Evolutionary conservation across 768 basidiomycete species (phyloP), one percentile per base, ranked within the genome.

Genomic region (Macrolepiota dolichaula): DNA sequence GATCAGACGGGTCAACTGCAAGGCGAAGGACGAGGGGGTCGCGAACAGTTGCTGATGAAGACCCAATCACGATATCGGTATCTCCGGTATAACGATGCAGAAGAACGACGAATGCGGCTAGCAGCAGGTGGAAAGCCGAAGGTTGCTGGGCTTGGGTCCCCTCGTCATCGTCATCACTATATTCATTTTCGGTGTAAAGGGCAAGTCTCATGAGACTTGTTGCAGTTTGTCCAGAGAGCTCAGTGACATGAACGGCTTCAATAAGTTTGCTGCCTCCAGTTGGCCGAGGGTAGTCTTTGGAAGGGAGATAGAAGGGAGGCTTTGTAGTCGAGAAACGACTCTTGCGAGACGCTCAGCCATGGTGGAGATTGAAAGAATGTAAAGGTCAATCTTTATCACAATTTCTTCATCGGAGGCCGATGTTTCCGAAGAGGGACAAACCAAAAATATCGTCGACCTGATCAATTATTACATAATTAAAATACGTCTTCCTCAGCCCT

Each of bases 21-120:
- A 98, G 74, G 22, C 94, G 85, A 29, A 99, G 82, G 40, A 99
- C 81, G 40, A 99, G 80, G 9, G 95, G 94, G 62, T 91, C 86
- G 25, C 84, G 82, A 5, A 85, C 83, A 4, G 82, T 77, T 1
- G 91, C 85, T 25, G 92, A 89, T 15, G 94, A 95, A 3, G 92
- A 92, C 37, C 91, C 94, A 68, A 99, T 89, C 61, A 97, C 82
- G 63, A 99, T 81, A 67, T 97, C 94, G 27, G 88, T 95, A 71
- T 99, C 97, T 42, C 92, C 96, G 0, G 97, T 98, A 76, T 94
- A 97, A 44, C 96, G 83, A 76, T 98, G 94, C 12, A 99, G 78
- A 53, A 98, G 80, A 22, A 96, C 89, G 11, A 86, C 83, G 75
- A 99, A 97, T 0, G 96, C 89, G n/a, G 97, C 85, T 46, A 98